Percentiles rank a stretch among this genome's conserved stretches.
Evolutionary conservation across 225 moss, liverwort and hornwort species (phyloP).

Genomic region (Thuidium tamariscinum): DNA sequence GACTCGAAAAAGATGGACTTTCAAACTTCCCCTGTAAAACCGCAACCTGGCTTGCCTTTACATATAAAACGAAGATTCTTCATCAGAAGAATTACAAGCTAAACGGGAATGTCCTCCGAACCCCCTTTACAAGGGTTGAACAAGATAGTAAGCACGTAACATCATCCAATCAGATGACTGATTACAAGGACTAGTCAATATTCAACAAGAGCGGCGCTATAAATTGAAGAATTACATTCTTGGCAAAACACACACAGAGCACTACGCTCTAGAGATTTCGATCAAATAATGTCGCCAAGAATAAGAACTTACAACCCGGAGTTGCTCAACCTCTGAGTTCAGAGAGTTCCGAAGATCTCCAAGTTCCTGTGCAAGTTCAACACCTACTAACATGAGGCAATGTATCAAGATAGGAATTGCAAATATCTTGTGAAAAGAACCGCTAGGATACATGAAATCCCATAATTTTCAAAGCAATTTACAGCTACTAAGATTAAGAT

Average conservation of each 20-base stretch:
- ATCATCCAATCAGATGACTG: background rate
- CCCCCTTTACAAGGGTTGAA: background rate
- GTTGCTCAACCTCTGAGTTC: constrained; percentile 37
- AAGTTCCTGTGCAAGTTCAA: constrained; percentile 20
- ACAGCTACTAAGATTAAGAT: background rate
- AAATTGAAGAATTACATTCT: background rate
- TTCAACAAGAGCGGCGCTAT: background rate
- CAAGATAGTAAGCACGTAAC: background rate
- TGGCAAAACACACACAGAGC: background rate
- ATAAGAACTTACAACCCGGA: constrained; percentile 29
- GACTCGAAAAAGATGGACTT: background rate
- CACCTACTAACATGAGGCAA: background rate
- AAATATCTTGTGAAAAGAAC: background rate
- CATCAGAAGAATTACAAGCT: background rate
- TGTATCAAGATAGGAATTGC: background rate
- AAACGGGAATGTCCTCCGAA: background rate
- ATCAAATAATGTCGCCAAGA: background rate
- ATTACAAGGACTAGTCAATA: background rate
- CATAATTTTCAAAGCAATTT: background rate
- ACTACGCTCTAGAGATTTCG: background rate
- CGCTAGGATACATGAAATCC: background rate
- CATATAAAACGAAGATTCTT: background rate
- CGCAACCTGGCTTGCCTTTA: background rate
- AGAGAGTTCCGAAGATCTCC: constrained; percentile 31
- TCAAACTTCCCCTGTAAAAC: background rate